These are phyloP conservation scores for Tremellales sp. DNA, from an alignment of 1,284 basidiomycete genomes.

Conservation along the genomic window DNA sequence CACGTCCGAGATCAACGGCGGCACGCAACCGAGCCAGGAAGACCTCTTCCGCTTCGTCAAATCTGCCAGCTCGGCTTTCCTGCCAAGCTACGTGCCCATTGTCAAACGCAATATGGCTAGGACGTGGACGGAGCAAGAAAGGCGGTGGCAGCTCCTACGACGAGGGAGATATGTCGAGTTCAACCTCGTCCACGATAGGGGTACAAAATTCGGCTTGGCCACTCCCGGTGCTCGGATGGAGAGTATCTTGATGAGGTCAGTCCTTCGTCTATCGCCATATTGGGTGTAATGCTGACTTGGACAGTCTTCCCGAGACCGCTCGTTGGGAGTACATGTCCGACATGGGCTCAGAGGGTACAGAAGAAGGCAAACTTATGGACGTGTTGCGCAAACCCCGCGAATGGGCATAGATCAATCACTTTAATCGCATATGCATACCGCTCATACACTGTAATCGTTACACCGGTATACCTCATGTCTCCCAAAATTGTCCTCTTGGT, in stretches of 20 bases:
- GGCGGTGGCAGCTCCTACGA: constrained; percentile 85
- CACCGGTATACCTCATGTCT: too few relatives aligned
- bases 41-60: constrained; percentile 74
- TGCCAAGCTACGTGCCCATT: constrained; percentile 86
- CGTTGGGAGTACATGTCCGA: constrained; percentile 92
- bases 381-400: constrained; percentile 66
- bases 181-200: constrained; percentile 78
- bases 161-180: constrained; percentile 92
- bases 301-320: constrained; percentile 71
- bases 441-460: too few relatives aligned
- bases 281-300: neutral
- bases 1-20: constrained; percentile 33
- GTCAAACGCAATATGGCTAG: constrained; percentile 57
- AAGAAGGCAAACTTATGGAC: constrained; percentile 66
- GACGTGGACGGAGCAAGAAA: constrained; percentile 59
- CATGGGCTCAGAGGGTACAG: constrained; percentile 63
- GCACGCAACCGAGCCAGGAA: constrained; percentile 51
- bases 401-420: constrained; percentile 59
- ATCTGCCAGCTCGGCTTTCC: constrained; percentile 67
- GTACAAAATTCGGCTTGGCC: constrained; percentile 71
- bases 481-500: neutral
- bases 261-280: constrained; percentile 10
- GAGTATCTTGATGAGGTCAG: constrained; percentile 79
- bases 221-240: constrained; percentile 89
- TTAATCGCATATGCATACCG: neutral